These are phyloP conservation scores for Lithocarpus polystachyus DNA, from an alignment of 306 rosid species.

Conservation along the genomic window DNA sequence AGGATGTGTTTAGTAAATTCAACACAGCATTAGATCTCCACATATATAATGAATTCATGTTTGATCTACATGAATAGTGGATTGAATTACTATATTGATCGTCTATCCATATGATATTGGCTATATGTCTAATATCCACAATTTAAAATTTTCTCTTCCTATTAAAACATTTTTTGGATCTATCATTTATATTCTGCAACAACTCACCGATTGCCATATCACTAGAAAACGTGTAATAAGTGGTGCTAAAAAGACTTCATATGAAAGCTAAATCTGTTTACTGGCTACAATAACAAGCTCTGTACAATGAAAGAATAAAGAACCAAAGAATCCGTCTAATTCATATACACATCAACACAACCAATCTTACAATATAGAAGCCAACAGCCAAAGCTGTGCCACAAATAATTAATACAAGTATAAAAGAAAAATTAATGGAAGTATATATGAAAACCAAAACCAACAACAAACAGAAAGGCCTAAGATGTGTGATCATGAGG, in stretches of 20 bases:
- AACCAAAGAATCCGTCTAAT: constrained; percentile 15
- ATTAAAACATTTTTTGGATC: not conserved
- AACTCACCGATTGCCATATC: not conserved
- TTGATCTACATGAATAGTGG: too few relatives aligned
- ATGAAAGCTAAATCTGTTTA: not conserved
- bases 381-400: not conserved
- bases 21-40: too few relatives aligned
- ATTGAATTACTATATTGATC: too few relatives aligned
- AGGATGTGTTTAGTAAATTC: too few relatives aligned
- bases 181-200: too few relatives aligned
- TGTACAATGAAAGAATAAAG: not conserved
- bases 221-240: not conserved
- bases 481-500: not conserved
- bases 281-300: not conserved
- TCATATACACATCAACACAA: not conserved
- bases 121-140: too few relatives aligned
- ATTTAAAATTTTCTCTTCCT: too few relatives aligned
- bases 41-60: too few relatives aligned
- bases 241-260: not conserved
- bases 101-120: too few relatives aligned
- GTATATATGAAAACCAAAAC: not conserved
- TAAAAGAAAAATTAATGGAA: too few relatives aligned
- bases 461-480: not conserved
- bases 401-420: too few relatives aligned
- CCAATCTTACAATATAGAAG: not conserved